Base-by-base conservation (phyloP, 2,329 filamentous ascomycete species). In the Cordyceps cateniannulata region DNA sequence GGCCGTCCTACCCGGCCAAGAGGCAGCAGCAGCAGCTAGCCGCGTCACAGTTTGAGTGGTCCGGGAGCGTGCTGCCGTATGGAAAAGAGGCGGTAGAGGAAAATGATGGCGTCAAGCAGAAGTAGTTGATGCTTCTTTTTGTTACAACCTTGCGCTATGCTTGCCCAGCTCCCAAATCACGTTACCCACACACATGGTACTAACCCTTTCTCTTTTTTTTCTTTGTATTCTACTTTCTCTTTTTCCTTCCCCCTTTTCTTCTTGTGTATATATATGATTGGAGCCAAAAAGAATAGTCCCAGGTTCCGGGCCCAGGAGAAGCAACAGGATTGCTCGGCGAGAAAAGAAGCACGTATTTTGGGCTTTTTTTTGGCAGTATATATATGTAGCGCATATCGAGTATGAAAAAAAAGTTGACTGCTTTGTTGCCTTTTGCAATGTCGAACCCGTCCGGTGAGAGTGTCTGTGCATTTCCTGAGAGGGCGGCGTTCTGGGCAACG, bases 311-410 rank as follows among this genome's bases (percentile, higher is more conserved):
- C 59, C 51, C 59, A 25, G 51, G 51, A 29, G 42, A 22, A 61
- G 59, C 59, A 61, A 50, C 59, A 54, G 56, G 59, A 44, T 61
- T 61, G 59, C 59, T 55, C 44, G 51, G 59, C 51, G 32, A 55
- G 44, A 35, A 12, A 35, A 35, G 32, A 48, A 54, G 58, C 27
- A 38, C 27, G 42, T 18, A 32, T 35, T 42, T 42, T 22, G 44
- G 27, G 29, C 29, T 14, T 35, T 32, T n/a, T 48, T 53, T 53
- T 42, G 56, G 56, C 48, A 32, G 56, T 59, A 59, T 51, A 59
- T 56, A 57, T 51, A 59, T 44, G 47, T 51, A 51, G 56, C 35
- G 24, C 24, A 44, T 45, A 59, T 45, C n/a, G 38, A 51, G 47
- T 50, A 45, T 22, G n/a, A 42, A 58, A 50, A 56, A 58, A 42